Conservation (phyloP, 306 rosid genomes). For the Malus orientalis region DNA sequence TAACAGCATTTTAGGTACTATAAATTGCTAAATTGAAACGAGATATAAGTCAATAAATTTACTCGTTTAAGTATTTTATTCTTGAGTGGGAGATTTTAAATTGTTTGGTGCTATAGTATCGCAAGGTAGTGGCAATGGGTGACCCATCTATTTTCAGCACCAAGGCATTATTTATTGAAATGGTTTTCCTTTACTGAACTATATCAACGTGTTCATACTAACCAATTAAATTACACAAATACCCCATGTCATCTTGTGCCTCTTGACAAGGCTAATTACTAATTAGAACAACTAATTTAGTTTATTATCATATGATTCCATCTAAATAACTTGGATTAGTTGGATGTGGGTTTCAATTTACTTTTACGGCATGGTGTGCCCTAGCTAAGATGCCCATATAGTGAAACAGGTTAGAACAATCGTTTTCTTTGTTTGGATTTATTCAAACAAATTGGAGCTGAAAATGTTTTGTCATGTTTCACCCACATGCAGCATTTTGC, state of each 20-base stretch:
- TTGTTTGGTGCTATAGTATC: neutral
- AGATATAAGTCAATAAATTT: too few relatives aligned
- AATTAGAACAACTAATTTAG: neutral
- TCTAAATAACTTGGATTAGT: neutral
- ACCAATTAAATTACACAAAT: neutral
- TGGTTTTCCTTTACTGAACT: neutral
- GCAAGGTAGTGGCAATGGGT: neutral
- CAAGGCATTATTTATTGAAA: neutral
- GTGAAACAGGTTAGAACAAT: neutral
- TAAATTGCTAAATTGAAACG: too few relatives aligned
- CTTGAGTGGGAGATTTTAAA: neutral
- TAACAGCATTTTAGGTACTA: too few relatives aligned
- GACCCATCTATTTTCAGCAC: neutral
- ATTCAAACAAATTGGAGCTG: neutral
- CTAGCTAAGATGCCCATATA: neutral
- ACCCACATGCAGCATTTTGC: neutral
- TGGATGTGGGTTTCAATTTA: neutral
- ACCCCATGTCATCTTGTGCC: neutral
- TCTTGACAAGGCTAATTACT: neutral
- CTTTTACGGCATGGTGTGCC: neutral
- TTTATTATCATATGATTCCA: neutral
- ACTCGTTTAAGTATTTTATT: neutral
- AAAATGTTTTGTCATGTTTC: neutral
- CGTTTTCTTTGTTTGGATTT: constrained; percentile 7
- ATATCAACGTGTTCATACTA: neutral